Evolutionary conservation across 768 basidiomycete species (phyloP), one percentile per base, ranked within the genome.

Genomic region (Calocybe indica): DNA sequence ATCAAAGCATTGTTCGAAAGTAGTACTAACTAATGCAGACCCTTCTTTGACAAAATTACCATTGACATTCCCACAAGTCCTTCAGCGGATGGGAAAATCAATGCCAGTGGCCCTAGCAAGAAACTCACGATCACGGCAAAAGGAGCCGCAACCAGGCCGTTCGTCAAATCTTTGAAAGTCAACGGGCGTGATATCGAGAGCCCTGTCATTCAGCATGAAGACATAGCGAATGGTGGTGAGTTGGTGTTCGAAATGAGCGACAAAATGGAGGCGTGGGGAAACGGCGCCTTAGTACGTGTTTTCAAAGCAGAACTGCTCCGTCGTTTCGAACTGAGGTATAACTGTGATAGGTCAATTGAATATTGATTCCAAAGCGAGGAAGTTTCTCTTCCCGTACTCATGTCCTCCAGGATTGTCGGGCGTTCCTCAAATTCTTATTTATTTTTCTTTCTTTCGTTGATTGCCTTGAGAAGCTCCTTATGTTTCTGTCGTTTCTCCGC

Each of bases 161-260:
- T 83, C 56, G 68, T 92, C 47, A 74, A 75, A 44, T 74, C 74
- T 0, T 55, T 90, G 33, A 73, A 60, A 0, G 61, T 91, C 10
- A 76, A 91, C 52, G 84, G 82, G 0, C 54, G 56, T 3, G 33
- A 43, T 6, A 55, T 79, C 8, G 54, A 59, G 0, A 55, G 50
- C 3, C 82, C 85, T 0, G 56, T 84, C 33, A 73, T 91, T 29
- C 61, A 47, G 8, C 87, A 90, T 51, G 72, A 71, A n/a, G 70
- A 85, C 43, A 75, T 88, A n/a, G 64, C 63, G 7, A 52, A 63
- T 4, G 85, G 86, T 0, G 83, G 77, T 0, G 62, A 72, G 6
- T 61, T 89, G 11, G 68, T 67, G 34, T 89, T 88, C 55, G 75
- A 78, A 54, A 88, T 90, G 86, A 79, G 74, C 43, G 70, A 67